phyloP scores from a whole-genome alignment of 2,329 filamentous ascomycete genomes.

The Fusarium nodosum region DNA sequence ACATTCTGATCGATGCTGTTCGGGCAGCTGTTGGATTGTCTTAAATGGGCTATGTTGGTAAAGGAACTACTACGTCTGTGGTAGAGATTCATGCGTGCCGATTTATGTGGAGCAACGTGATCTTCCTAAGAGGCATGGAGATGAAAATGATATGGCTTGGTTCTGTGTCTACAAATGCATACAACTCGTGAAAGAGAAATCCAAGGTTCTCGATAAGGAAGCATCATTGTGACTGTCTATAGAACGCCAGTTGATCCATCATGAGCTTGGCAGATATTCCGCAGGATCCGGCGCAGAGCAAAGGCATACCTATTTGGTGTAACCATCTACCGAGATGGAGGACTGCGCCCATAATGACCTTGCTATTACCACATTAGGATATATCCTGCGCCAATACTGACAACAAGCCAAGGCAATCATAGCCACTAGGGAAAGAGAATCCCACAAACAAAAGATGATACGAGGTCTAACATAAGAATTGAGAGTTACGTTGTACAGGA shows the following conservation, averaged over 20 bases:
- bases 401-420: not conserved
- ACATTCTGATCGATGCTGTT: constrained; percentile 41
- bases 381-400: not conserved
- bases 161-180: not conserved
- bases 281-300: not conserved
- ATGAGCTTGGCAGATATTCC: not conserved
- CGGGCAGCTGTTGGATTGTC: constrained; percentile 28
- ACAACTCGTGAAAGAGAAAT: not conserved
- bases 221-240: fast-evolving
- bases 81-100: not conserved
- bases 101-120: not conserved
- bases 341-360: not conserved
- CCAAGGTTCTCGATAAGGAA: not conserved
- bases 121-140: not conserved
- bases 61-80: not conserved
- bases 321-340: not conserved
- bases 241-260: not conserved
- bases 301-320: not conserved
- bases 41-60: not conserved
- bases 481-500: constrained; percentile 21
- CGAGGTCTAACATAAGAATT: constrained; percentile 11
- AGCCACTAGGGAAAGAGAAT: not conserved
- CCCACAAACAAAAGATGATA: not conserved
- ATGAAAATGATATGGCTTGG: not conserved
- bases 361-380: not conserved